Evolutionary conservation across 2,329 filamentous ascomycete species (phyloP).

Genomic region (Neurospora crassa): DNA sequence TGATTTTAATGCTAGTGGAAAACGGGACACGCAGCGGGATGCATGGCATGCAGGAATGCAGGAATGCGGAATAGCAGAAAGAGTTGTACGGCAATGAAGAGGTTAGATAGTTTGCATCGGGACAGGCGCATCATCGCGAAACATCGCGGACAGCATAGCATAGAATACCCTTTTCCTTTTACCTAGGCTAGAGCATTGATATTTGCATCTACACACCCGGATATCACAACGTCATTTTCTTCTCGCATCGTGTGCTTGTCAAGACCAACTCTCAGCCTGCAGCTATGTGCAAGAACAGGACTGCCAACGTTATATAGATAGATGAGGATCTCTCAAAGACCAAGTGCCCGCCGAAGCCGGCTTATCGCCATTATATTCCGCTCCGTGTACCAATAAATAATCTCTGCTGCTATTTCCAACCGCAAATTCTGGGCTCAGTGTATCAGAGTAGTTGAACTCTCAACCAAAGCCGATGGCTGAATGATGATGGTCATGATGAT

Average conservation of each 20-base stretch:
- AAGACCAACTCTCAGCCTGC: background rate
- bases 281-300: background rate
- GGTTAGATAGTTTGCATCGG: background rate
- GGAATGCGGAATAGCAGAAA: background rate
- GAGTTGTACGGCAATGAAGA: background rate
- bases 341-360: background rate
- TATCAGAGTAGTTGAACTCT: background rate
- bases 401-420: background rate
- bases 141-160: background rate
- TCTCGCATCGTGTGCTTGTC: background rate
- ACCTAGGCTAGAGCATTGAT: background rate
- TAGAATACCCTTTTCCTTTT: background rate
- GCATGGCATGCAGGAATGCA: background rate
- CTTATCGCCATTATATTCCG: background rate
- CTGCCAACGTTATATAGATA: background rate
- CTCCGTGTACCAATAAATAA: background rate
- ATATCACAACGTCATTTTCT: background rate
- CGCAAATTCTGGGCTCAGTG: background rate
- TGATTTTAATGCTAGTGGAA: background rate
- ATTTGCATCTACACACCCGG: background rate
- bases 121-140: background rate
- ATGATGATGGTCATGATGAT: background rate
- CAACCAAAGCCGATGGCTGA: background rate
- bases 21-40: background rate
- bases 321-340: background rate